Conservation (phyloP, 2,329 filamentous ascomycete genomes). For the Fusarium lyarnte region DNA sequence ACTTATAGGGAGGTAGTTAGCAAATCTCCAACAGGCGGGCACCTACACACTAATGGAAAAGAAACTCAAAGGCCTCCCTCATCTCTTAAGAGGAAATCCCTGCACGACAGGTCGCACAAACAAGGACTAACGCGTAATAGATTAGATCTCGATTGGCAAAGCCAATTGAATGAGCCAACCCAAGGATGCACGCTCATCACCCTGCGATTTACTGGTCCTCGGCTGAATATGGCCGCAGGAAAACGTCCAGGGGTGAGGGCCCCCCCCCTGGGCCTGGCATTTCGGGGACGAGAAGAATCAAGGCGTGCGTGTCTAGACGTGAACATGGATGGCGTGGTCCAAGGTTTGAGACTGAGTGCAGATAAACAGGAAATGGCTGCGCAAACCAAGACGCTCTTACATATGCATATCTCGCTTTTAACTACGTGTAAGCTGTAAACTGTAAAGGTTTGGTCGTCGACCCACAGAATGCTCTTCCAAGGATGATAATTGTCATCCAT, state of each 20-base stretch:
- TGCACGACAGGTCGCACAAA: conserved; percentile 13
- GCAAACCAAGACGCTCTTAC: not conserved
- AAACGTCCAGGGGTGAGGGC: not conserved
- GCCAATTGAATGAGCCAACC: conserved; percentile 39
- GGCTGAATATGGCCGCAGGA: not conserved
- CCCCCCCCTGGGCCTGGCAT: not conserved
- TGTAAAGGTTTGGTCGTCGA: not conserved
- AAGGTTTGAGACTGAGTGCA: conserved; percentile 11
- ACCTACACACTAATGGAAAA: not conserved
- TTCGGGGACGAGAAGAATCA: conserved; percentile 11
- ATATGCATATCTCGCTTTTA: conserved; percentile 7
- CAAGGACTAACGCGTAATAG: conserved; percentile 24
- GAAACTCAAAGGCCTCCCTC: not conserved
- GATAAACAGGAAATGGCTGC: conserved; percentile 1
- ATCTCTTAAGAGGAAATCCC: conserved; percentile 21
- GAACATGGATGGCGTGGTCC: conserved; percentile 24
- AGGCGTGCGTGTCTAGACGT: not conserved
- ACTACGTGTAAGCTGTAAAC: not conserved
- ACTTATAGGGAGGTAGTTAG: not conserved
- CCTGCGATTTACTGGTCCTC: conserved; percentile 15
- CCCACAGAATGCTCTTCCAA: not conserved
- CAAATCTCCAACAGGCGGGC: conserved; percentile 8
- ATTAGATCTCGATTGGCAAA: conserved; percentile 40
- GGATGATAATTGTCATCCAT: not conserved
- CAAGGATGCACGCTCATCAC: conserved; percentile 31